Evolutionary conservation across 257 asterid species (phyloP).

Genomic region (Solanum lycopersicoides): DNA sequence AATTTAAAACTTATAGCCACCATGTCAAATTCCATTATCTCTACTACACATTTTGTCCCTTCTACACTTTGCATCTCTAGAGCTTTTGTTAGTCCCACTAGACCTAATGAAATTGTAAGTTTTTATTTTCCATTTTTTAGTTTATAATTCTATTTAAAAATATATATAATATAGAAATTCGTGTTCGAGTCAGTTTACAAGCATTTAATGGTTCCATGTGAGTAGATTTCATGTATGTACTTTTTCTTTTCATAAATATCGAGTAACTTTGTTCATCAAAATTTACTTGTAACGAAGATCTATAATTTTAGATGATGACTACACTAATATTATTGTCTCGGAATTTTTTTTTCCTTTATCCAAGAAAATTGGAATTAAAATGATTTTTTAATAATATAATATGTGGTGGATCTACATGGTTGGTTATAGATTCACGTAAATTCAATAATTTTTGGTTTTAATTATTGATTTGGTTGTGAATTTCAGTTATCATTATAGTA

Average conservation of each 20-base stretch:
- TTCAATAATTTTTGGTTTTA: not conserved
- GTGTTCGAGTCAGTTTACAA: not conserved
- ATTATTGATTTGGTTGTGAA: not conserved
- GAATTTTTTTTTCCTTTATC: not conserved
- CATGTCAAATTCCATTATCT: constrained; percentile 7
- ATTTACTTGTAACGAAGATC: not conserved
- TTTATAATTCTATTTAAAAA: not conserved
- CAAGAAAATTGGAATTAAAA: too few species aligned
- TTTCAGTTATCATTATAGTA: not conserved
- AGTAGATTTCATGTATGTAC: not conserved
- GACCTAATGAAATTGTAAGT: constrained; percentile 38
- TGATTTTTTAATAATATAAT: too few species aligned
- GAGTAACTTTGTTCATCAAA: not conserved
- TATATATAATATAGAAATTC: not conserved
- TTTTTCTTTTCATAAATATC: not conserved
- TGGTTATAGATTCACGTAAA: not conserved
- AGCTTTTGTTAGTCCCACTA: constrained; percentile 36
- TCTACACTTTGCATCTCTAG: constrained; percentile 19
- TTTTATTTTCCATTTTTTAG: not conserved
- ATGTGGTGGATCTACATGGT: not conserved
- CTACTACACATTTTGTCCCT: constrained; percentile 1
- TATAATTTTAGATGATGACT: not conserved
- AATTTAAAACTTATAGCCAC: constrained; percentile 3
- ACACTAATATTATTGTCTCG: not conserved
- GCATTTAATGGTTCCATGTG: not conserved